Conservation (phyloP, 2,329 filamentous ascomycete genomes). For the Dactylonectria estremocensis region DNA sequence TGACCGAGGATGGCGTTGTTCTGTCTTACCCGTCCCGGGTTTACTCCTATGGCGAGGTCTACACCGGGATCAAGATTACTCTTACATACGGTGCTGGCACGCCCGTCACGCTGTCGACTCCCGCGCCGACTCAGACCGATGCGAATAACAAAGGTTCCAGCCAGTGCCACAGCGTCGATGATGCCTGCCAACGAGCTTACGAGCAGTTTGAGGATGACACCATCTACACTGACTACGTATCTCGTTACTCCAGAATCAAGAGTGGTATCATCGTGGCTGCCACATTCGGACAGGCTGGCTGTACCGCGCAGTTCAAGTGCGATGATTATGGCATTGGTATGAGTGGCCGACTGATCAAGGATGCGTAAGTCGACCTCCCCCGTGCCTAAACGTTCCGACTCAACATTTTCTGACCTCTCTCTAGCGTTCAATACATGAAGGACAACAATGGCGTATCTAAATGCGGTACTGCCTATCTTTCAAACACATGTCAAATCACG, state of each 20-base stretch:
- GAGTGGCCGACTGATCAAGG: constrained; percentile 37
- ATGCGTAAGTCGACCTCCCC: constrained; percentile 24
- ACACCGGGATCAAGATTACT: constrained; percentile 10
- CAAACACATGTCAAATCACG: constrained; percentile 32
- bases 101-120: neutral
- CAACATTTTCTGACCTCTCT: neutral
- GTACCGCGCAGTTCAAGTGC: constrained; percentile 31
- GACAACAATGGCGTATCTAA: constrained; percentile 33
- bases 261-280: constrained; percentile 19
- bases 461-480: constrained; percentile 36
- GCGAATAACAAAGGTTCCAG: constrained; percentile 37
- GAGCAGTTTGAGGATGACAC: constrained; percentile 29
- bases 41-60: neutral
- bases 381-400: neutral
- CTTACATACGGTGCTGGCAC: constrained; percentile 23
- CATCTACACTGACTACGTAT: constrained; percentile 27
- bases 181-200: constrained; percentile 36
- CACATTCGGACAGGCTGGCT: constrained; percentile 34
- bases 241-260: constrained; percentile 27
- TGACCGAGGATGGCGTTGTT: constrained; percentile 23
- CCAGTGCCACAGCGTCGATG: constrained; percentile 34
- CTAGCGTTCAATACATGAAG: constrained; percentile 27
- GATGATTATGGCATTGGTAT: constrained; percentile 35
- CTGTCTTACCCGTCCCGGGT: constrained; percentile 26
- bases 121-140: constrained; percentile 13